Evolutionary conservation across 2,329 filamentous ascomycete genomes (phyloP), one percentile per base, ranked within the genome.

Genomic region (Epicoccum nigrum): DNA sequence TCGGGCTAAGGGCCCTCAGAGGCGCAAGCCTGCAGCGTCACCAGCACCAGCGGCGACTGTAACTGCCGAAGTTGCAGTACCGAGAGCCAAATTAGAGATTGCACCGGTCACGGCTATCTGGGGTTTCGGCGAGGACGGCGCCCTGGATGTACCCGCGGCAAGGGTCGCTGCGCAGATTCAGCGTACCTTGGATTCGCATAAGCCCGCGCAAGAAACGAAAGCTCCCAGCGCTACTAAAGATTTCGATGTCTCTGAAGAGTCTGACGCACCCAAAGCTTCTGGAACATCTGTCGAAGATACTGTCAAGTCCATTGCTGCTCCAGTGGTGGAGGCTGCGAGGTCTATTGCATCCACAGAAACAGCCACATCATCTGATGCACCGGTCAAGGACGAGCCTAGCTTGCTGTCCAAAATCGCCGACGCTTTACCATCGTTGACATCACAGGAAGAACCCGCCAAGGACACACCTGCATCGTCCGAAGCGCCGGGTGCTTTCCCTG

Each of bases 1-100:
- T 19, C 84, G 94, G 60, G 94, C 94, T 17, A 87, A 90, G 59
- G 94, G 94, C 9, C 94, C 94, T 13, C 86, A 91, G 61, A 84
- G 92, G 60, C 83, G 92, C 68, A 87, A 85, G 67, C 83, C 84
- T 16, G 83, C 82, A 13, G 77, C 74, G 17, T 85, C 88, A 19
- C 83, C 86, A 23, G 78, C 81, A 9, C 82, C 67, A 54, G 65
- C 70, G 3, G 67, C 71, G 7, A 68, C 68, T 7, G 59, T 68
- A 71, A 64, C 64, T 21, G 57, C 56, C 79, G 81, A 33, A 76
- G 62, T 62, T 35, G 65, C 63, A 9, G 62, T 59, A 4, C 56
- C 67, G 4, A 55, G 30, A 30, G 60, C 59, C 16, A 65, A 59
- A 27, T 52, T 74, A 7, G 55, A 57, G 1, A 52, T 74, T 30